Conservation (phyloP, 2,329 filamentous ascomycete species). For the Tolypocladium paradoxum region DNA sequence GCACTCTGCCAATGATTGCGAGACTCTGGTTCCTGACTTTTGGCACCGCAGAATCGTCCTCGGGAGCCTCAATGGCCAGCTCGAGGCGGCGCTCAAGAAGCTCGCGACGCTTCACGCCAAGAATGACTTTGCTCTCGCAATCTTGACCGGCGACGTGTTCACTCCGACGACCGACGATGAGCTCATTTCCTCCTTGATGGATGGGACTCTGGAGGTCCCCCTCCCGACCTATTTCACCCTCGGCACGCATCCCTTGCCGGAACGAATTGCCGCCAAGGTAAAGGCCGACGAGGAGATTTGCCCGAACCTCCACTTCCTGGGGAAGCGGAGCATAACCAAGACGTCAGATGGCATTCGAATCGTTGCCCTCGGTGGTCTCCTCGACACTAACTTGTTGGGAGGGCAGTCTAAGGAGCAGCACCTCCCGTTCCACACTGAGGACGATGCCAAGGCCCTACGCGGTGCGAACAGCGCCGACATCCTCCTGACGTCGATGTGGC, state of each 20-base stretch:
- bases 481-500: slow-evolving; percentile 80
- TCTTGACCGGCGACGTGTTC: slow-evolving; percentile 80
- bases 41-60: slow-evolving; percentile 55
- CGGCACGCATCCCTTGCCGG: slow-evolving; percentile 61
- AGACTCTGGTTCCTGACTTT: not conserved
- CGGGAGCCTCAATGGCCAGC: slow-evolving; percentile 71
- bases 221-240: slow-evolving; percentile 87
- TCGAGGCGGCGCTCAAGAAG: slow-evolving; percentile 69
- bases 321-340: slow-evolving; percentile 77
- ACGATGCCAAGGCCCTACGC: slow-evolving; percentile 64
- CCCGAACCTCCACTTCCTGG: slow-evolving; percentile 82
- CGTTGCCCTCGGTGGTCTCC: slow-evolving; percentile 68
- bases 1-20: slow-evolving; percentile 4
- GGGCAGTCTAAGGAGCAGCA: slow-evolving; percentile 62
- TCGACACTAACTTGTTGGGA: slow-evolving; percentile 49
- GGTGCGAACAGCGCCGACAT: slow-evolving; percentile 77
- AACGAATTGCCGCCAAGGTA: slow-evolving; percentile 59
- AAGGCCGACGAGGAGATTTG: slow-evolving; percentile 67
- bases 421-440: slow-evolving; percentile 64
- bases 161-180: slow-evolving; percentile 47
- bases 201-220: slow-evolving; percentile 62
- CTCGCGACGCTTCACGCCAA: slow-evolving; percentile 71
- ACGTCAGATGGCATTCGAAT: slow-evolving; percentile 84
- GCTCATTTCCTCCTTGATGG: slow-evolving; percentile 51
- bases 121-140: slow-evolving; percentile 77